Base-by-base conservation (phyloP, 148 eudicot species). In the Vaccinium darrowii region DNA sequence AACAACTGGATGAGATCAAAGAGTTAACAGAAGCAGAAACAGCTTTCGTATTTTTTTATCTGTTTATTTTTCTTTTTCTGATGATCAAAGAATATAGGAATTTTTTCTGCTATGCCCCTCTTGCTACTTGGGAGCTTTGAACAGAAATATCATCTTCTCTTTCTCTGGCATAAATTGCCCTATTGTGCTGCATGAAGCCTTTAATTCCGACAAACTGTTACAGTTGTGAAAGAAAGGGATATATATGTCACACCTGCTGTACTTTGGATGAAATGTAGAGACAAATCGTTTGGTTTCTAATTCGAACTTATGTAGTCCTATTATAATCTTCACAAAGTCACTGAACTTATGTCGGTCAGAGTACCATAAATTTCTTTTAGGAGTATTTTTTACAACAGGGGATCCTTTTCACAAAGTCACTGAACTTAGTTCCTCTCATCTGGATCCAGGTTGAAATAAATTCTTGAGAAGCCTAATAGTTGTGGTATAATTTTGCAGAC, bases 371-470 rank as follows among this genome's bases (percentile, higher is more conserved):
- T 56, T 57, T 79, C 54, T 57, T 86, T 79, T 25, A 2, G 39
- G 39, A 36, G 39, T 36, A 13, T 49, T 82, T 76, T 86, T 81
- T 81, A 56, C 30, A 80, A 86, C 92, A 91, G 96, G 88, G 30
- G 84, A 79, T 84, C 86, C 88, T 25, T 81, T 77, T 71, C 81
- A 75, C 58, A 81, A 90, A 60, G 82, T 47, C 50, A 84, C 69
- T 74, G 82, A 80, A 39, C 87, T 82, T 67, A 81, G 80, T 56
- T 81, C 86, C 54, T 83, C 91, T 84, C 84, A 77, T 86, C 57
- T 87, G 62, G 88, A 88, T 85, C 93, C 90, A 96, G 98, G 82
- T 89, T 94, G 90, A 93, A 88, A 74, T 93, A 93, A 82, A 85
- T 97, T 82, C 89, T 94, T 81, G 47, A 43, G 84, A 86, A 86